Evolutionary conservation across 2,329 filamentous ascomycete genomes (phyloP), one percentile per base, ranked within the genome.

Genomic region (Hyphodiscus sp.): DNA sequence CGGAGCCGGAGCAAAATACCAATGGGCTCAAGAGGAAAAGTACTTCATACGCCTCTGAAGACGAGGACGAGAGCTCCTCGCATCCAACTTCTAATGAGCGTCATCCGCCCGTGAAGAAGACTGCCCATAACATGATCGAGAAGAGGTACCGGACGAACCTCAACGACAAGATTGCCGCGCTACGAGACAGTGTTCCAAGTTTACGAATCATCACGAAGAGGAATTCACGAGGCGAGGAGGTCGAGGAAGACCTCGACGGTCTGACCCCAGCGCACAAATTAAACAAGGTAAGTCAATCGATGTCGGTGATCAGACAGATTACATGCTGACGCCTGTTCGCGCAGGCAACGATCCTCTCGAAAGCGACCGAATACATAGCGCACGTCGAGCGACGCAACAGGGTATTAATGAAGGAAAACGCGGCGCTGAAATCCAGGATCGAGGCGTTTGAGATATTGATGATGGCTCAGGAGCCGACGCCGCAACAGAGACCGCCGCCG

Each of bases 331-430:
- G 53, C 42, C 1, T 47, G 29, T n/a, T 33, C 18, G 13, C 26
- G 19, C 43, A 65, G 65, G 63, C 63, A 51, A 67, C 64, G 0
- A 80, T 97, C 45, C 74, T 97, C 49, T 91, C 89, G 61, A 97
- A 97, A 70, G 92, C 92, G 6, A 96, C 91, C 10, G 92, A 96
- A 69, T 96, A 97, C 65, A 97, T 97, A 60, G 82, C 86, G 29
- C 91, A 97, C 70, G 75, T 97, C 1, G 92, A 96, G 69, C 94
- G 94, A 72, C 83, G 90, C 19, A 95, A 95, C 64, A 87, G 84
- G 61, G 83, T 87, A 2, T 75, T 96, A 11, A 74, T 84, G 42
- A 89, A 95, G 47, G 91, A 97, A 68, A 91, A 96, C 65, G 78
- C 75, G 26, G 79, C 79, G 2, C 80, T 96, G 72, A 91, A 91